These are phyloP conservation scores for Trapa bicornis DNA, from an alignment of 345 rosid genomes.

Conservation along the genomic window DNA sequence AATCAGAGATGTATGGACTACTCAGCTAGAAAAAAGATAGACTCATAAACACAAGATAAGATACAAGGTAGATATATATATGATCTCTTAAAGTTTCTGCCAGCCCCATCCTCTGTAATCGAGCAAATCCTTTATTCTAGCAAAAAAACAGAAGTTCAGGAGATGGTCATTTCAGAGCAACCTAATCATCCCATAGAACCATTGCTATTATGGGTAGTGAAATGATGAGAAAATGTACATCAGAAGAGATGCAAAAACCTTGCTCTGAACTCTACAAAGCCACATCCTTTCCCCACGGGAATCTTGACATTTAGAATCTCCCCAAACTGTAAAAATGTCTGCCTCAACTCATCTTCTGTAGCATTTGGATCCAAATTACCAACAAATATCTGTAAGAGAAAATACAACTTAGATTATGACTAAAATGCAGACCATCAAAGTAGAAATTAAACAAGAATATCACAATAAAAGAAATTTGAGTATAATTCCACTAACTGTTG, in stretches of 20 bases:
- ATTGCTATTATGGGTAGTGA: not conserved
- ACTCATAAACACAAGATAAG: not conserved
- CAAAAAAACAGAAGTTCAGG: constrained; percentile 1
- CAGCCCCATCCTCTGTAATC: constrained; percentile 6
- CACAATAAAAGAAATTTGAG: not conserved
- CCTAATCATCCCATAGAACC: not conserved
- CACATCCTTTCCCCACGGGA: constrained; percentile 84
- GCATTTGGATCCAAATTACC: constrained; percentile 74
- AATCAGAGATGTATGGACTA: constrained; percentile 4
- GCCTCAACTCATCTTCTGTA: constrained; percentile 79
- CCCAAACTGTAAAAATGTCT: constrained; percentile 58
- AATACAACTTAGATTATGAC: constrained; percentile 7
- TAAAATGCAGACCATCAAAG: not conserved
- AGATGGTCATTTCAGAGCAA: constrained; percentile 6
- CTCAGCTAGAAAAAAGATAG: constrained; percentile 8
- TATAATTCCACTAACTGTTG: constrained; percentile 52
- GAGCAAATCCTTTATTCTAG: constrained; percentile 11
- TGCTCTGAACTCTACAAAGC: constrained; percentile 64
- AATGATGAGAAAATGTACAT: not conserved
- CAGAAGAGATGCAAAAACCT: constrained; percentile 29
- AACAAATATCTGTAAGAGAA: constrained; percentile 48
- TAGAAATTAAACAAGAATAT: not conserved
- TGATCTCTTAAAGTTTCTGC: constrained; percentile 9
- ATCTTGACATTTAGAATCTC: constrained; percentile 68
- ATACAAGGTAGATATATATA: not conserved